Evolutionary conservation across 2,329 filamentous ascomycete species (phyloP), one percentile per base, ranked within the genome.

Genomic region (Myriangium duriaei): DNA sequence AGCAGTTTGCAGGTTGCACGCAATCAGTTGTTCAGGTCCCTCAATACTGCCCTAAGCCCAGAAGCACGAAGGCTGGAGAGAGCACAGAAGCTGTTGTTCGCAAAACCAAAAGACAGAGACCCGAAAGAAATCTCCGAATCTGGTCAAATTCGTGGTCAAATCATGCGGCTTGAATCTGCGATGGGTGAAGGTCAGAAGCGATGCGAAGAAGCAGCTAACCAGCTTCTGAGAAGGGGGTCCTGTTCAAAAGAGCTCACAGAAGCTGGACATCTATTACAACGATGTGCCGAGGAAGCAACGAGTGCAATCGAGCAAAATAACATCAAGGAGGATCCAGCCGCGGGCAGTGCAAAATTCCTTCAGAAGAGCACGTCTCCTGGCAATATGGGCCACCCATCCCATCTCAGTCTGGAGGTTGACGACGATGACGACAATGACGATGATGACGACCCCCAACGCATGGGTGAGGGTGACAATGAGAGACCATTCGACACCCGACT

Each of bases 121-220:
- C n/a, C n/a, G n/a, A n/a, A n/a, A n/a, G n/a, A n/a, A n/a, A n/a
- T n/a, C n/a, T n/a, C n/a, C n/a, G n/a, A n/a, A n/a, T 9, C 11
- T 28, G 10, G 26, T 18, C 17, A 39, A 39, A 15, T 11, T 16
- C 4, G 30, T n/a, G n/a, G n/a, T n/a, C n/a, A n/a, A n/a, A n/a
- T 32, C 11, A 19, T 16, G n/a, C 26, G 30, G n/a, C 17, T 39
- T n/a, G n/a, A n/a, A n/a, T n/a, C n/a, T n/a, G n/a, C 32, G 17
- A 31, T 39, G 12, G 32, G 21, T n/a, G 11, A 19, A 11, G 32
- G 29, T 11, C 30, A 32, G 30, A 13, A 39, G 7, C 15, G 26
- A n/a, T 33, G 29, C 15, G 36, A 39, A 21, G 36, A 39, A 11
- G 36, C 36, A n/a, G 29, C 36, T 11, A 17, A 39, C 17, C 36